A percentile compares a stretch with the other conserved stretches of the same genome.
phyloP scores from a whole-genome alignment of 1,284 basidiomycete species.

The Irpex sp. region DNA sequence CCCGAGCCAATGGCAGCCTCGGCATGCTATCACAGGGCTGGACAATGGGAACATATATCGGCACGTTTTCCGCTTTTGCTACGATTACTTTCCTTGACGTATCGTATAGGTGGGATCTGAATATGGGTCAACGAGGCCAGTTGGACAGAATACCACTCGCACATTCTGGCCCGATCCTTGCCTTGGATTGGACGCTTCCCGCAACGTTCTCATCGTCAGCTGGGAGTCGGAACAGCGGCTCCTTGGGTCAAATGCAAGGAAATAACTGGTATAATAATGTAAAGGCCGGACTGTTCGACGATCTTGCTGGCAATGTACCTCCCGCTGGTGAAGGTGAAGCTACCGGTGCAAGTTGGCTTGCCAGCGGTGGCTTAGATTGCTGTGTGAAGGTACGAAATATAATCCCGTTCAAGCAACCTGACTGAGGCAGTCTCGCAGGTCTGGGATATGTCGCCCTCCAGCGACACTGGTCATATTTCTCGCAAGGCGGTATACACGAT shows the following conservation, averaged over 20 bases:
- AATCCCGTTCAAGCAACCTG: background rate
- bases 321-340: constrained; percentile 21
- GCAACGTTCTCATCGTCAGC: constrained; percentile 10
- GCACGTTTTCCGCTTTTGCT: constrained; percentile 13
- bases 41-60: constrained; percentile 65
- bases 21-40: constrained; percentile 72
- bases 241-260: constrained; percentile 10
- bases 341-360: constrained; percentile 70
- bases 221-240: constrained; percentile 4
- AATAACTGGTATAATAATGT: constrained; percentile 24
- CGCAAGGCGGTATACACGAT: constrained; percentile 69
- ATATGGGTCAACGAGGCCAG: constrained; percentile 66
- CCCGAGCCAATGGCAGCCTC: constrained; percentile 56
- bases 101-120: constrained; percentile 73
- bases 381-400: constrained; percentile 63
- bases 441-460: constrained; percentile 68
- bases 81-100: background rate
- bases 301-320: constrained; percentile 19
- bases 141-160: constrained; percentile 77
- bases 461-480: constrained; percentile 47
- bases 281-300: constrained; percentile 24
- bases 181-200: constrained; percentile 70
- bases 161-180: constrained; percentile 72
- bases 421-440: constrained; percentile 40
- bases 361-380: constrained; percentile 78